phyloP scores from a whole-genome alignment of 345 rosid species.

The Corchorus capsularis region DNA sequence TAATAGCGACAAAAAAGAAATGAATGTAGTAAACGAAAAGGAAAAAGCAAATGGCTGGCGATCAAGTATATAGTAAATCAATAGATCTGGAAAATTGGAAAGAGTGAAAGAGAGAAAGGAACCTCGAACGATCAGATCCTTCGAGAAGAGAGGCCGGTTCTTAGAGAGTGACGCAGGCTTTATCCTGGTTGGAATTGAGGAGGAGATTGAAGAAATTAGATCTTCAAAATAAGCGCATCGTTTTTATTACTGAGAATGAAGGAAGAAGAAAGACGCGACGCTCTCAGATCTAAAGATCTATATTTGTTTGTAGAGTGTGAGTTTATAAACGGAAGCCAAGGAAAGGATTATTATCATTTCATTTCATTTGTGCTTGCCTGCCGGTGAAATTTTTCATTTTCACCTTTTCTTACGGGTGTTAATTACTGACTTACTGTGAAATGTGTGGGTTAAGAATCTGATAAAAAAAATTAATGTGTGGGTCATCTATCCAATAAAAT shows the following conservation, averaged over 20 bases:
- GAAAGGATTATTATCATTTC: background rate
- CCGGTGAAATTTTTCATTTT: background rate
- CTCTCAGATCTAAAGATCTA: conserved; percentile 4
- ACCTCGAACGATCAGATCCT: conserved; percentile 13
- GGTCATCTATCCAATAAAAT: too few relatives aligned
- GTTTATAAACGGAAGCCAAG: background rate
- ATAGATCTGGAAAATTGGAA: conserved; percentile 5
- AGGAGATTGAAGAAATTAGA: background rate
- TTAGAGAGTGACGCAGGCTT: background rate
- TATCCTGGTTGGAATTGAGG: background rate
- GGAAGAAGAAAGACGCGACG: background rate
- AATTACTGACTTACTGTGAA: too few relatives aligned
- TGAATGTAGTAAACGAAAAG: background rate
- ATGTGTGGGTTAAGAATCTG: too few relatives aligned
- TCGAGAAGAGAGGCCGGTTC: background rate
- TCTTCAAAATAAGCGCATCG: background rate
- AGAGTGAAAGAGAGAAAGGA: background rate
- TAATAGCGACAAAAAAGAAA: background rate
- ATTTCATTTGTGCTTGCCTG: background rate
- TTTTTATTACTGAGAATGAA: background rate
- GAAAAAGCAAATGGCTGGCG: background rate
- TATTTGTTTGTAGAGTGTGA: background rate
- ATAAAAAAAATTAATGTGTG: too few relatives aligned
- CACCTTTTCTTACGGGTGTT: too few relatives aligned
- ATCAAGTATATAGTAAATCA: conserved; percentile 6